Percentiles rank a stretch among this genome's conserved stretches.
phyloP scores from a whole-genome alignment of 441 rosid genomes.

The Aleurites moluccanus region DNA sequence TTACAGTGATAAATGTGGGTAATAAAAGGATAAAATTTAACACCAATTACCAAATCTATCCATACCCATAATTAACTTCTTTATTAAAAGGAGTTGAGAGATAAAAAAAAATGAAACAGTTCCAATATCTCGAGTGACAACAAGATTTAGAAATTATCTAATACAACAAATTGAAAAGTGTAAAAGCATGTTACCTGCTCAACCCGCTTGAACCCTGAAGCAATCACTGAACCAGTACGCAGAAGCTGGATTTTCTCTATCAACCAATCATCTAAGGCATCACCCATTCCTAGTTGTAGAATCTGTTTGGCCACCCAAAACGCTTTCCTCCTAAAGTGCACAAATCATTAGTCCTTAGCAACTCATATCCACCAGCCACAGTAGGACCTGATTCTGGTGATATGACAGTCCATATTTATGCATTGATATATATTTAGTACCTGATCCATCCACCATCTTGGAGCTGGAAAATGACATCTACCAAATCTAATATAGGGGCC shows the following conservation, averaged over 20 bases:
- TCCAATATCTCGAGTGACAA: background rate
- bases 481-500: conserved; percentile 80
- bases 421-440: conserved; percentile 34
- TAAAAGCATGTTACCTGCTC: conserved; percentile 63
- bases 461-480: conserved; percentile 93
- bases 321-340: conserved; percentile 76
- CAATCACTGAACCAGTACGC: conserved; percentile 81
- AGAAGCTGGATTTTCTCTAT: conserved; percentile 89
- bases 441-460: conserved; percentile 99
- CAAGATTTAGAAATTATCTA: background rate
- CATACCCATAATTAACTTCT: background rate
- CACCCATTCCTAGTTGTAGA: conserved; percentile 99
- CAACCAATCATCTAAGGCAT: conserved; percentile 99
- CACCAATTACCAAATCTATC: background rate
- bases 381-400: conserved; percentile 10
- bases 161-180: conserved; percentile 9
- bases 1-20: background rate
- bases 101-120: background rate
- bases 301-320: conserved; percentile 99
- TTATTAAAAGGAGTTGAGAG: background rate
- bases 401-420: background rate
- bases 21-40: background rate
- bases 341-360: conserved; percentile 17
- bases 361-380: conserved; percentile 7
- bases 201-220: conserved; percentile 84